Evolutionary conservation across 2,329 filamentous ascomycete species (phyloP).

Genomic region (Scytalidium lignicola): DNA sequence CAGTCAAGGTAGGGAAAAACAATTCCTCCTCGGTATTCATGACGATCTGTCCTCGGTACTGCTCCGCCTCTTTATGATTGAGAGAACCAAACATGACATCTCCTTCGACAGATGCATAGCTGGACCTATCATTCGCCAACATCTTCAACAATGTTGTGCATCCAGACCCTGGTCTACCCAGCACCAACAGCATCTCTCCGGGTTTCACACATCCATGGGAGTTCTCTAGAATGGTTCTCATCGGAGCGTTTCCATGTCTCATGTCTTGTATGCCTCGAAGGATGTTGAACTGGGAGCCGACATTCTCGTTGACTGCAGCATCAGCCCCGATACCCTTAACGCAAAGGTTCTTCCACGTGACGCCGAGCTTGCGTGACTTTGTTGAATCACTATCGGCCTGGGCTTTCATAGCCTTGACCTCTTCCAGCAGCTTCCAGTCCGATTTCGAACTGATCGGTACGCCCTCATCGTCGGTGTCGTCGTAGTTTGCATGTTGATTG

Average conservation of each 20-base stretch:
- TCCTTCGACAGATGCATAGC: constrained; percentile 53
- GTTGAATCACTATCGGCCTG: constrained; percentile 51
- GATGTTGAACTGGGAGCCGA: constrained; percentile 22
- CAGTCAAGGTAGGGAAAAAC: constrained; percentile 45
- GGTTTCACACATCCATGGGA: constrained; percentile 66
- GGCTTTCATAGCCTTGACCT: constrained; percentile 15
- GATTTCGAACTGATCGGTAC: constrained; percentile 13
- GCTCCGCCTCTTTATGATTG: constrained; percentile 33
- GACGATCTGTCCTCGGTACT: constrained; percentile 52
- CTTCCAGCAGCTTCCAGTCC: constrained; percentile 25
- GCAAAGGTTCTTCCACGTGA: constrained; percentile 25
- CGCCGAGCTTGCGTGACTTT: constrained; percentile 34
- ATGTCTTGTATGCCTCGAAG: constrained; percentile 28
- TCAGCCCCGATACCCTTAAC: constrained; percentile 26
- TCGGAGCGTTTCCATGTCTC: constrained; percentile 53
- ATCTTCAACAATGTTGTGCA: constrained; percentile 69
- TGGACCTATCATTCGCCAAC: constrained; percentile 57
- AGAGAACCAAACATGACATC: constrained; percentile 52
- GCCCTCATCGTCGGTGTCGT: constrained; percentile 15
- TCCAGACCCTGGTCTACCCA: constrained; percentile 63
- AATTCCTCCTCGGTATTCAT: constrained; percentile 49
- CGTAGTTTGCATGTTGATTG: constrained; percentile 10
- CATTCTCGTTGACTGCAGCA: constrained; percentile 24
- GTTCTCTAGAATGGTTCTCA: constrained; percentile 60
- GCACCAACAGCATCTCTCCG: constrained; percentile 66